Percentiles rank a stretch among this genome's conserved stretches.
phyloP scores from a whole-genome alignment of 768 basidiomycete genomes.

The Termitomyces titanicus region DNA sequence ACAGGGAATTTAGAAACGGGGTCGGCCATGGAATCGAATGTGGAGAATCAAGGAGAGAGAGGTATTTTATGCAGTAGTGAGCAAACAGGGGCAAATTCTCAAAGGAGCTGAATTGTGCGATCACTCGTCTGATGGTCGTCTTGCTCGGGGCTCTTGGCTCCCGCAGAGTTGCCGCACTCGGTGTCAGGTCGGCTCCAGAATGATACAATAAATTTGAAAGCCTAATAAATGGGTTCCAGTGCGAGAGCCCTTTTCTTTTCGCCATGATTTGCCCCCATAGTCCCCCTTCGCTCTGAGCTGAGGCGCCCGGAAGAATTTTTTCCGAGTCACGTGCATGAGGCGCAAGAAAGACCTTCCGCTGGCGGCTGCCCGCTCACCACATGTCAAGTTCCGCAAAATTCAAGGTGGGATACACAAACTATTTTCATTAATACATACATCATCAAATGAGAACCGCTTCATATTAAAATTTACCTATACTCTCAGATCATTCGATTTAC shows the following conservation, averaged over 20 bases:
- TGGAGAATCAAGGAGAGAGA: not conserved
- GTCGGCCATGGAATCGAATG: constrained; percentile 11
- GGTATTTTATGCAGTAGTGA: constrained; percentile 2
- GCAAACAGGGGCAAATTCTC: constrained; percentile 12
- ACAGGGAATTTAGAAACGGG: constrained; percentile 55
- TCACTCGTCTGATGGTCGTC: not conserved
- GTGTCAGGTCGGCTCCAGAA: too few species aligned
- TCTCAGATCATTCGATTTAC: too few species aligned
- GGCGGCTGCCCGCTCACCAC: not conserved
- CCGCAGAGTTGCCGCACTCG: not conserved
- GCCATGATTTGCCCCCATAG: too few species aligned
- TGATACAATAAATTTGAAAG: too few species aligned
- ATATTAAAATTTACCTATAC: too few species aligned
- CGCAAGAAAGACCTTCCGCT: not conserved
- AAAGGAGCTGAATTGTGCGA: not conserved
- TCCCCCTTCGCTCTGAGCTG: too few species aligned
- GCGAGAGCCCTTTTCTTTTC: too few species aligned
- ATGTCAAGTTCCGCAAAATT: not conserved
- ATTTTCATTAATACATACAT: too few species aligned
- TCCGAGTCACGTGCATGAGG: not conserved
- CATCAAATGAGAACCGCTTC: too few species aligned
- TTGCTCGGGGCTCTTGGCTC: not conserved
- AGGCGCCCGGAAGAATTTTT: too few species aligned
- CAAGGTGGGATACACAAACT: too few species aligned
- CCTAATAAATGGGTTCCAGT: too few species aligned